Evolutionary conservation across 1,284 basidiomycete species (phyloP), one percentile per base, ranked within the genome.

Genomic region (Sporisorium scitamineum): DNA sequence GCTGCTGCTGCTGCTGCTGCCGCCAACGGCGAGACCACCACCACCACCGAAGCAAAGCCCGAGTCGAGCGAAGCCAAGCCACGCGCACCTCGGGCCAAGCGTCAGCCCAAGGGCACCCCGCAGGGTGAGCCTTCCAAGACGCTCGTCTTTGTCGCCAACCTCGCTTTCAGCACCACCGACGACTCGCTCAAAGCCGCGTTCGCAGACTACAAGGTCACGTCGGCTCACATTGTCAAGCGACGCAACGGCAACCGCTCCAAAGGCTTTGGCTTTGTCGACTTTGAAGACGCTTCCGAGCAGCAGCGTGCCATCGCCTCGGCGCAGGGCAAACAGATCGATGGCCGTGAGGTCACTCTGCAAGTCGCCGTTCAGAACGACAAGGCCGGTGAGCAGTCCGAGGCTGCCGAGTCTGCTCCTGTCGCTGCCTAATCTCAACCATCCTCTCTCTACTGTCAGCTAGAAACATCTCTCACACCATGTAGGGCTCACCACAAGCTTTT

Each of bases 211-310:
- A 70, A 77, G 72, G 57, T 80, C 70, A 75, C 67, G 61, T 73
- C 70, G 44, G 80, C 81, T 18, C 72, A 75, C 63, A 77, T 83
- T 20, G 76, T 80, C 64, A 81, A 78, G 73, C 63, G 79, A 13
- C 67, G 66, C 41, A 73, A 27, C 56, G 63, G 74, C 57, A 62
- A 56, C 61, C 63, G 68, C 47, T 78, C 70, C 62, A 83, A 83
- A 67, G 81, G 81, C 54, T 83, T 81, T 48, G 81, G 76, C 14
- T 83, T 83, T 32, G 79, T 83, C 60, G 78, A 83, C 47, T 77
- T 81, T 39, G 66, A 73, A 41, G 65, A 67, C 34, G 54, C 70
- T 18, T 64, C 69, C 31, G 80, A 80, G 67, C 81, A 83, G 74
- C 60, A 70, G 62, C 65, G 70, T n/a, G 80, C 80, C 45, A 62